Percentiles rank a stretch among this genome's conserved stretches.
These are phyloP conservation scores for Recurvomyces mirabilis DNA, from an alignment of 495 filamentous ascomycete species.

Conservation along the genomic window DNA sequence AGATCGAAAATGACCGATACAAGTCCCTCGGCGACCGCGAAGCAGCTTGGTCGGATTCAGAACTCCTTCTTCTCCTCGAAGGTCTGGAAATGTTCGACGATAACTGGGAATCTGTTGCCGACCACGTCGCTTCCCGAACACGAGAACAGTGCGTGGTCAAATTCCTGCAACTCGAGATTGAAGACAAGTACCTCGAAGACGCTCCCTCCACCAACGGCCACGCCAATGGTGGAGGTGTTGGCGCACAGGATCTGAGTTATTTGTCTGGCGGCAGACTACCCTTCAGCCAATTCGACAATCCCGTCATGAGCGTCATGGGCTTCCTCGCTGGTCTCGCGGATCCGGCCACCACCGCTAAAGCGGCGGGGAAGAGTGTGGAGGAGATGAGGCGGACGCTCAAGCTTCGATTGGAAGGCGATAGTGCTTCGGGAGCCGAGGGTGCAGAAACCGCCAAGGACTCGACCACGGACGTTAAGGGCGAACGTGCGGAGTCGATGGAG, in stretches of 20 bases:
- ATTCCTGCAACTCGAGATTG: slow-evolving; percentile 59
- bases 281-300: slow-evolving; percentile 82
- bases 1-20: slow-evolving; percentile 76
- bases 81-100: slow-evolving; percentile 77
- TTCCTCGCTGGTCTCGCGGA: slow-evolving; percentile 85
- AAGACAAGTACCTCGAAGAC: slow-evolving; percentile 34
- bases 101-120: slow-evolving; percentile 85
- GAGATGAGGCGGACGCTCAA: slow-evolving; percentile 68
- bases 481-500: slow-evolving; percentile 50
- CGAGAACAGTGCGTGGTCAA: slow-evolving; percentile 92
- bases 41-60: slow-evolving; percentile 79
- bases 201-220: slow-evolving; percentile 39
- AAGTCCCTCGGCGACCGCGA: slow-evolving; percentile 63
- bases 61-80: slow-evolving; percentile 75
- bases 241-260: slow-evolving; percentile 45
- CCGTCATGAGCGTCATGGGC: slow-evolving; percentile 85
- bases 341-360: slow-evolving; percentile 75
- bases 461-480: slow-evolving; percentile 11
- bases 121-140: slow-evolving; percentile 83
- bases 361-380: slow-evolving; percentile 72
- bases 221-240: slow-evolving; percentile 34
- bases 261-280: slow-evolving; percentile 64
- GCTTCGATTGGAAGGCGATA: slow-evolving; percentile 55
- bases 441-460: background rate
- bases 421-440: slow-evolving; percentile 26